phyloP scores from a whole-genome alignment of 2,329 filamentous ascomycete species.

The Ophiostoma angusticollis region DNA sequence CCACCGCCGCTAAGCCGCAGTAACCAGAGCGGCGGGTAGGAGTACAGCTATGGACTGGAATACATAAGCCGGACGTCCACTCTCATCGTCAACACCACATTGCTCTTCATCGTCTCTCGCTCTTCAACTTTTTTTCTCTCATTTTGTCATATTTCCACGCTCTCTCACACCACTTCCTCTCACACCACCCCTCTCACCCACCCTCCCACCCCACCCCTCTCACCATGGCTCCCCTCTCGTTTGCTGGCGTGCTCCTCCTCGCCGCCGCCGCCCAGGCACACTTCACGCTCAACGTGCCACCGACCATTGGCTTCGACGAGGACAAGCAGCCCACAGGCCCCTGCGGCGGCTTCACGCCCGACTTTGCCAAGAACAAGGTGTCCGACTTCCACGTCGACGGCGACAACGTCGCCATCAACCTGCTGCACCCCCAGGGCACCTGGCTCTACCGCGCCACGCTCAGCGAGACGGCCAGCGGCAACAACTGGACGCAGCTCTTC shows the following conservation, averaged over 20 bases:
- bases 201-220: background rate
- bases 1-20: too few species aligned
- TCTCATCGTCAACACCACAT: too few species aligned
- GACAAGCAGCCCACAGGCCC: conserved; percentile 32
- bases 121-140: background rate
- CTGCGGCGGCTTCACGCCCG: conserved; percentile 41
- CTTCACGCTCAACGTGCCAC: conserved; percentile 38
- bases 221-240: conserved; percentile 26
- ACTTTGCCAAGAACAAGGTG: conserved; percentile 26
- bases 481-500: conserved; percentile 43
- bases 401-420: conserved; percentile 34
- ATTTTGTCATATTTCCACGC: background rate
- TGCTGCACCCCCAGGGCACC: conserved; percentile 38
- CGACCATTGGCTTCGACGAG: conserved; percentile 35
- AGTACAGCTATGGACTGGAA: too few species aligned
- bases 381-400: conserved; percentile 45
- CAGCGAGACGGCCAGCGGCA: conserved; percentile 29
- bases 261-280: conserved; percentile 34
- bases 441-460: conserved; percentile 47
- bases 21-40: too few species aligned
- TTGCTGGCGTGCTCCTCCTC: conserved; percentile 24
- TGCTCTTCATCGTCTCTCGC: too few species aligned
- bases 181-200: background rate
- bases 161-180: background rate
- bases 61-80: background rate